Conservation (phyloP, 108 stramenopile genomes). For the Schizochytrium sp. region DNA sequence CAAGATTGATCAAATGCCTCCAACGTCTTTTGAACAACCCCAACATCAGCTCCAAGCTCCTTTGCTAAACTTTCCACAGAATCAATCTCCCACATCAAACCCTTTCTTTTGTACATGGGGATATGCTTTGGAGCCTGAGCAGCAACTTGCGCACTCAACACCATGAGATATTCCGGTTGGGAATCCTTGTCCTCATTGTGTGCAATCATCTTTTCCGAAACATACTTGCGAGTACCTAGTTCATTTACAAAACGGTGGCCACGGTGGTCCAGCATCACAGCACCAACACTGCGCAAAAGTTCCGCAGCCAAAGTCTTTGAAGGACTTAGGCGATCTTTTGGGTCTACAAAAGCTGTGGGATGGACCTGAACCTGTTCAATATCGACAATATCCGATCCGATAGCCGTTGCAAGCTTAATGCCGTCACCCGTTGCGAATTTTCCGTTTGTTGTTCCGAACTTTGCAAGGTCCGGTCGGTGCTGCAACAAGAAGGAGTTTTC, state of each 20-base stretch:
- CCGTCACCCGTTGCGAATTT: conserved; percentile 92
- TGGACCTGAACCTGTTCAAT: conserved; percentile 70
- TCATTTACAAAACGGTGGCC: conserved; percentile 84
- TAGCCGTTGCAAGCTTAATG: conserved; percentile 72
- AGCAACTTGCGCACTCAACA: conserved; percentile 83
- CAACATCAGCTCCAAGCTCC: conserved; percentile 76
- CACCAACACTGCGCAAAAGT: conserved; percentile 62
- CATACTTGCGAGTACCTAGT: conserved; percentile 79
- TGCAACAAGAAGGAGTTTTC: conserved; percentile 80
- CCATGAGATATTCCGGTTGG: conserved; percentile 80
- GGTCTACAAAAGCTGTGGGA: conserved; percentile 76
- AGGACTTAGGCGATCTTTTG: conserved; percentile 69
- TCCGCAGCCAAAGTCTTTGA: conserved; percentile 74
- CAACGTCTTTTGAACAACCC: conserved; percentile 73
- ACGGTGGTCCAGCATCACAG: conserved; percentile 40
- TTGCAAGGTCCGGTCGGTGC: conserved; percentile 86
- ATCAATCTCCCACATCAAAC: conserved; percentile 80
- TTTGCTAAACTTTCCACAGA: conserved; percentile 82
- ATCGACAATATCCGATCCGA: conserved; percentile 33
- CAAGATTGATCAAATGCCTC: conserved; percentile 79
- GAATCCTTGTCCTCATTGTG: conserved; percentile 73
- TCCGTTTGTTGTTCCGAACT: conserved; percentile 87
- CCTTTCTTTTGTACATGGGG: conserved; percentile 86
- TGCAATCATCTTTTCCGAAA: conserved; percentile 83
- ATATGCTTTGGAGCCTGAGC: conserved; percentile 86